These are phyloP conservation scores for Zalaria obscura DNA, from an alignment of 2,329 filamentous ascomycete species.

Conservation along the genomic window DNA sequence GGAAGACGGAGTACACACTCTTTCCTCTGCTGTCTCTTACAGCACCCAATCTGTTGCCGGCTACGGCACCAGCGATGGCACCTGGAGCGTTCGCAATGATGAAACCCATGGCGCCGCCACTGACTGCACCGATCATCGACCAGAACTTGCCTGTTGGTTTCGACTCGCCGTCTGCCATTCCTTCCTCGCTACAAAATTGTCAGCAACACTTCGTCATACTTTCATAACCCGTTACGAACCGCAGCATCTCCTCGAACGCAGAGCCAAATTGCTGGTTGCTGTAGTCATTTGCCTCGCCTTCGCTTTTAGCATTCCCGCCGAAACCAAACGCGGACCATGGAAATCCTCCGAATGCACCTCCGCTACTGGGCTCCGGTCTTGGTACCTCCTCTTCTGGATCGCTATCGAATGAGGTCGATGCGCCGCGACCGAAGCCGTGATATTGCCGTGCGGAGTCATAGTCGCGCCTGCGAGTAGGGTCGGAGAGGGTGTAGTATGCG, in stretches of 20 bases:
- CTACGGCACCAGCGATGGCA: constrained; percentile 76
- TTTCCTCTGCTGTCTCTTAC: constrained; percentile 83
- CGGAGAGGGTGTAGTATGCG: constrained; percentile 83
- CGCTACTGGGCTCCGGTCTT: constrained; percentile 7
- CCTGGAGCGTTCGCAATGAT: constrained; percentile 90
- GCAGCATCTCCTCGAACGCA: constrained; percentile 39
- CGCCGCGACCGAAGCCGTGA: constrained; percentile 30
- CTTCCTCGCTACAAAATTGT: constrained; percentile 25
- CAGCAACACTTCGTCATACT: not conserved
- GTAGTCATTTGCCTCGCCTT: constrained; percentile 31
- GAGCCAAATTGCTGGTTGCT: constrained; percentile 76
- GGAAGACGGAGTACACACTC: constrained; percentile 86
- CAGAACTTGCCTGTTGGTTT: constrained; percentile 63
- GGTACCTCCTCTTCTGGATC: constrained; percentile 38
- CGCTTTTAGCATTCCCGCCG: constrained; percentile 29
- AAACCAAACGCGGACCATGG: constrained; percentile 66
- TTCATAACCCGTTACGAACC: constrained; percentile 1
- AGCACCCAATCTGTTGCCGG: constrained; percentile 81
- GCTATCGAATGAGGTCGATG: constrained; percentile 23
- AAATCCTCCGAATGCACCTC: constrained; percentile 37
- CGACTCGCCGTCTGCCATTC: constrained; percentile 56
- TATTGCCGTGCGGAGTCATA: constrained; percentile 64
- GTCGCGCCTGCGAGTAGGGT: constrained; percentile 59
- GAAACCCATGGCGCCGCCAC: constrained; percentile 82
- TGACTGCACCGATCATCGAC: constrained; percentile 70